Percentiles rank a stretch among this genome's conserved stretches.
Evolutionary conservation across 2,329 filamentous ascomycete species (phyloP).

Genomic region (Tolypocladium pustulatum): DNA sequence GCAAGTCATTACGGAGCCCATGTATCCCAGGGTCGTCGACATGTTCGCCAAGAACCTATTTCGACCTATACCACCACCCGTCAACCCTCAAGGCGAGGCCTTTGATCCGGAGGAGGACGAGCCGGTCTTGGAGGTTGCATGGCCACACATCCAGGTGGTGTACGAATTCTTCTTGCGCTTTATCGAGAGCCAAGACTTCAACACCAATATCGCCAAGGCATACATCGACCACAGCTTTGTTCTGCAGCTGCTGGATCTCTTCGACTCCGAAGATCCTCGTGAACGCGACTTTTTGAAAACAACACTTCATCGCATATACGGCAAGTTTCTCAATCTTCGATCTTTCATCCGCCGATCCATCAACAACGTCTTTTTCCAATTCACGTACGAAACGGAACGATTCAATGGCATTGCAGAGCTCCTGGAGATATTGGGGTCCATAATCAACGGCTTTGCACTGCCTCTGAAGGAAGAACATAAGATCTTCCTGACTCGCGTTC

Average conservation of each 20-base stretch:
- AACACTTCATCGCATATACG: conserved; percentile 93
- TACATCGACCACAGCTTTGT: conserved; percentile 99
- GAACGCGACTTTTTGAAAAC: conserved; percentile 98
- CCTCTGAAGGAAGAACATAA: conserved; percentile 98
- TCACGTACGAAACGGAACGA: conserved; percentile 95
- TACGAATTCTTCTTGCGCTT: conserved; percentile 99
- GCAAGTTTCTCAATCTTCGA: conserved; percentile 94
- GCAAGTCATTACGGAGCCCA: conserved; percentile 95
- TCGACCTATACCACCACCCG: conserved; percentile 88
- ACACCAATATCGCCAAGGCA: conserved; percentile 97
- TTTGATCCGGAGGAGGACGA: conserved; percentile 99
- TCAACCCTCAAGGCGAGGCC: conserved; percentile 95
- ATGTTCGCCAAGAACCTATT: conserved; percentile 99
- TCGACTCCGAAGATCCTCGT: conserved; percentile 94
- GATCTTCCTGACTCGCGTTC: conserved; percentile 85
- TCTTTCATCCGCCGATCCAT: conserved; percentile 97
- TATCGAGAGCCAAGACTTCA: conserved; percentile 99
- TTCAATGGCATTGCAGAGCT: conserved; percentile 98
- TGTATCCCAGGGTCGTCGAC: conserved; percentile 96
- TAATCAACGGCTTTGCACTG: conserved; percentile 96
- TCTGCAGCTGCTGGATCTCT: conserved; percentile 89
- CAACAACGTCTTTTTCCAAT: conserved; percentile 99
- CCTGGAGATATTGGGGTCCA: conserved; percentile 91
- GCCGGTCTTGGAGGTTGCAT: conserved; percentile 93
- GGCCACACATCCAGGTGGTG: conserved; percentile 98